Conservation (phyloP, 441 rosid species). For the Gossypium gossypioides region DNA sequence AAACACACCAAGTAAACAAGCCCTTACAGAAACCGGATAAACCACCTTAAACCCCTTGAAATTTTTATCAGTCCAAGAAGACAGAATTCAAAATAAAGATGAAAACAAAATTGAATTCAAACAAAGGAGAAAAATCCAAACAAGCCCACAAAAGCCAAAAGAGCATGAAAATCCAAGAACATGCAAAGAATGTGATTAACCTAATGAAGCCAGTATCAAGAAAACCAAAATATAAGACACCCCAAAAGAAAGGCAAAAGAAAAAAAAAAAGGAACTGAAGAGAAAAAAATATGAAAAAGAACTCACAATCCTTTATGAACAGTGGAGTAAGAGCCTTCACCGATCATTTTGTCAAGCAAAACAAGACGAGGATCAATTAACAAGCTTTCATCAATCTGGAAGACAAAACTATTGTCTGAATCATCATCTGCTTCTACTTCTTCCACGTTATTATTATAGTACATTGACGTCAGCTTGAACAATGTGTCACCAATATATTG, state of each 20-base stretch:
- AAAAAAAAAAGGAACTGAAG: background rate
- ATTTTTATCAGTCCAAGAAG: background rate
- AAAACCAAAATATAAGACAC: conserved; percentile 4
- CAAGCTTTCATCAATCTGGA: conserved; percentile 28
- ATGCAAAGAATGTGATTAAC: conserved; percentile 19
- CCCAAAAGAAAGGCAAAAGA: background rate
- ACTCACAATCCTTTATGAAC: conserved; percentile 47
- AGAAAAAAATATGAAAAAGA: conserved; percentile 6
- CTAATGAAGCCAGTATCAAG: conserved; percentile 5
- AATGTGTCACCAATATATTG: background rate
- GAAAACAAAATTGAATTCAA: background rate
- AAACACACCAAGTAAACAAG: background rate
- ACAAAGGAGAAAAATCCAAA: background rate
- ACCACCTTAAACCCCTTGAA: conserved; percentile 12
- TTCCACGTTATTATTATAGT: conserved; percentile 14
- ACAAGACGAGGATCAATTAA: conserved; percentile 33
- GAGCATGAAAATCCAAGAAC: conserved; percentile 8
- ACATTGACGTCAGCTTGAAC: conserved; percentile 7
- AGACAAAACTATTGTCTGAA: conserved; percentile 21
- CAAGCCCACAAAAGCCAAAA: background rate
- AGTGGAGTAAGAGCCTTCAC: conserved; percentile 34
- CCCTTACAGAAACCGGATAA: background rate
- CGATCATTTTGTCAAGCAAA: conserved; percentile 27
- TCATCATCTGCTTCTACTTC: conserved; percentile 15
- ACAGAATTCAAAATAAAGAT: background rate